These are phyloP conservation scores for Dendrostoma leiphaemia DNA, from an alignment of 2,329 filamentous ascomycete genomes.

Conservation along the genomic window DNA sequence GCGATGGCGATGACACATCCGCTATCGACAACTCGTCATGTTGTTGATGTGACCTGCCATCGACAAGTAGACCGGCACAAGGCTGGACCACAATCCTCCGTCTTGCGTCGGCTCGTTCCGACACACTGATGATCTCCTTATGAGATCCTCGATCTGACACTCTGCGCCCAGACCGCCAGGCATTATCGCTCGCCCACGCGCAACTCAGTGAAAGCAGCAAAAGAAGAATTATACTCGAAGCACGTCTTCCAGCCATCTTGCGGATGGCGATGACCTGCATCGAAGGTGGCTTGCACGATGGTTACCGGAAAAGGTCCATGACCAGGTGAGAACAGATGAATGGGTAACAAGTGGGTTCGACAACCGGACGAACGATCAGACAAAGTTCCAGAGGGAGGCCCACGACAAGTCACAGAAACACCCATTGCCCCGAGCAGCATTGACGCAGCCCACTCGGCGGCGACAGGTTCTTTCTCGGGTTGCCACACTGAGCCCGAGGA, in stretches of 20 bases:
- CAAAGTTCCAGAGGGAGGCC: neutral
- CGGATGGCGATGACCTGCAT: constrained; percentile 16
- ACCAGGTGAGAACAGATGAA: neutral
- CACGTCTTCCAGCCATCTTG: constrained; percentile 21
- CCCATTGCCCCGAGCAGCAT: too few relatives aligned
- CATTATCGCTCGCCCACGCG: constrained; percentile 22
- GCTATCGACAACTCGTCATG: neutral
- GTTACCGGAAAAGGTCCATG: neutral
- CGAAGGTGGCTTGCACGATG: neutral
- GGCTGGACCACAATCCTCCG: neutral
- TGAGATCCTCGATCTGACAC: neutral
- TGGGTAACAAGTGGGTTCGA: neutral
- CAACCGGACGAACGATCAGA: neutral
- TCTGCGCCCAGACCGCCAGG: constrained; percentile 1
- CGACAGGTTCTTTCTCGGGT: too few relatives aligned
- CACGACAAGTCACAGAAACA: too few relatives aligned
- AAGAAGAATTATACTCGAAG: constrained; percentile 23
- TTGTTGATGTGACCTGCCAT: neutral
- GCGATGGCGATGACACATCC: neutral
- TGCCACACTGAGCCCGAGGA: too few relatives aligned
- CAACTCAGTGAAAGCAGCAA: constrained; percentile 24
- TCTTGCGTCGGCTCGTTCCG: neutral
- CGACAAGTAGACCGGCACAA: neutral
- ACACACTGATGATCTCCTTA: neutral
- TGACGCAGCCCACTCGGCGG: too few relatives aligned